phyloP scores from a whole-genome alignment of 192 early-diverging fungal genomes.

The Allomyces javanicus region DNA sequence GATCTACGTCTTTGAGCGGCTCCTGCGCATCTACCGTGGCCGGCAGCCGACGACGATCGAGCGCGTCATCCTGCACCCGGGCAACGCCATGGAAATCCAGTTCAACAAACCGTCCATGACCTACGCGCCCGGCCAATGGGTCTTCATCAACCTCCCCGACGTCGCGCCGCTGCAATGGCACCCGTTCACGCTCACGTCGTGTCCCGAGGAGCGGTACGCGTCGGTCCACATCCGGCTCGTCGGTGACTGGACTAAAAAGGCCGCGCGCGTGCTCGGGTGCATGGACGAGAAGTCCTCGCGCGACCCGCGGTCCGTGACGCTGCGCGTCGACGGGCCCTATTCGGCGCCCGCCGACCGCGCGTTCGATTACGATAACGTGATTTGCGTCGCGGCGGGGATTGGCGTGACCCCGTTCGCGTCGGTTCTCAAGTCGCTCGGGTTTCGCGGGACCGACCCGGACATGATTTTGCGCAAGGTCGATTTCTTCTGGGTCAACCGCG shows the following conservation, averaged over 20 bases:
- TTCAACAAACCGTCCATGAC: constrained; percentile 28
- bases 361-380: constrained; percentile 48
- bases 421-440: constrained; percentile 51
- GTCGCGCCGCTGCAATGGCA: constrained; percentile 57
- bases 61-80: constrained; percentile 55
- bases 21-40: constrained; percentile 38
- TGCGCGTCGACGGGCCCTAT: constrained; percentile 48
- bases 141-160: constrained; percentile 50
- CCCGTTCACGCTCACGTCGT: constrained; percentile 53
- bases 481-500: constrained; percentile 62
- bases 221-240: constrained; percentile 57
- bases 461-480: constrained; percentile 42
- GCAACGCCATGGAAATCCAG: constrained; percentile 49
- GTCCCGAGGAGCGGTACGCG: constrained; percentile 54
- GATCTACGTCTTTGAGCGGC: constrained; percentile 41
- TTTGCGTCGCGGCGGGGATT: constrained; percentile 60
- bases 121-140: constrained; percentile 50
- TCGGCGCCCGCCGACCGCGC: constrained; percentile 48
- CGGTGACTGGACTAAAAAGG: constrained; percentile 48
- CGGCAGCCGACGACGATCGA: constrained; percentile 33
- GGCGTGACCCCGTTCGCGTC: constrained; percentile 61
- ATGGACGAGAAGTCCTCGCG: constrained; percentile 11
- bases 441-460: constrained; percentile 28
- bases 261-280: constrained; percentile 46
- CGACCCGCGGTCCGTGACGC: constrained; percentile 1